Evolutionary conservation across 495 filamentous ascomycete species (phyloP).

Genomic region (Neurospora africana): DNA sequence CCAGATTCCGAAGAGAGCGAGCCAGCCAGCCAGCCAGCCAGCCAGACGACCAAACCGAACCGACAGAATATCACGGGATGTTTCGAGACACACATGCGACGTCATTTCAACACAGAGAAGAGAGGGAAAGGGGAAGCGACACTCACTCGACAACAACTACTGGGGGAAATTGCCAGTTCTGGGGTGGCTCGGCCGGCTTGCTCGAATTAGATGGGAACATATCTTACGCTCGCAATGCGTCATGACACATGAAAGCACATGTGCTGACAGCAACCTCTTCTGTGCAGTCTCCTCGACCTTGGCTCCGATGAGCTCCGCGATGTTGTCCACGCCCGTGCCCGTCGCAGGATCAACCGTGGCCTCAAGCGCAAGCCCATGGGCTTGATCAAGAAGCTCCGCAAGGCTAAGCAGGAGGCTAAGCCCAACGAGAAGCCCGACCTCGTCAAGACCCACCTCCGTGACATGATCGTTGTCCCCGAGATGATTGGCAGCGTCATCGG

Average conservation of each 20-base stretch:
- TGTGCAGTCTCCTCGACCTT: conserved; percentile 77
- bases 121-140: neutral
- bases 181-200: neutral
- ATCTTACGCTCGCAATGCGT: neutral
- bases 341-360: conserved; percentile 97
- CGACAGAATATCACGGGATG: neutral
- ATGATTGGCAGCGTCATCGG: conserved; percentile 98
- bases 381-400: conserved; percentile 99
- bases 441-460: conserved; percentile 96
- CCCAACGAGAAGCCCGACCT: conserved; percentile 99
- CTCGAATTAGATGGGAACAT: neutral
- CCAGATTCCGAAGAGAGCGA: neutral
- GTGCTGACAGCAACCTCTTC: conserved; percentile 9
- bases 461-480: conserved; percentile 99
- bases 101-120: neutral
- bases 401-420: conserved; percentile 98
- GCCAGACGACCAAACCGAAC: neutral
- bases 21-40: neutral
- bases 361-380: conserved; percentile 99
- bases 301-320: conserved; percentile 96
- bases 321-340: conserved; percentile 97
- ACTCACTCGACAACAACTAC: neutral
- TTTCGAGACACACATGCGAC: neutral
- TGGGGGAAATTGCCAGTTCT: neutral
- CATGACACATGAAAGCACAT: neutral